Base-by-base conservation (phyloP, 225 moss, liverwort and hornwort genomes). In the Physcomitrellopsis africana region DNA sequence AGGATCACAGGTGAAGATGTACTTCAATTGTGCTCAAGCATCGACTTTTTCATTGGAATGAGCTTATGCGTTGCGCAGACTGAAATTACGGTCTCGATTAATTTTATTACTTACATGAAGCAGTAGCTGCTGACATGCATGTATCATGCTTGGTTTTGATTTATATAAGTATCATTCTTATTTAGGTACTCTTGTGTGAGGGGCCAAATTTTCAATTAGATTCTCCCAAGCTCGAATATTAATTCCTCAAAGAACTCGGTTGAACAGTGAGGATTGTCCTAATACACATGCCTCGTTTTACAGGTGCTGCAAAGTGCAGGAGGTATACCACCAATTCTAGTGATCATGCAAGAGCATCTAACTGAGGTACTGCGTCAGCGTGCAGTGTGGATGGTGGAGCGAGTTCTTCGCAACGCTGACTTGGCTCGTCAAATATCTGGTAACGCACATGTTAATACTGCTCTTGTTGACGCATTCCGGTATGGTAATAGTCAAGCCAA, bases 381-480 rank as follows among this genome's bases (percentile, higher is more conserved):
- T 26, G 82, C 90, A 20, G 87, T 90, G 65, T 87, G 87, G 87
- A 87, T 85, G 90, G 87, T 90, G 67, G 90, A 90, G 79, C 84
- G 90, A n/a, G 83, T 90, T 13, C 79, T 90, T 18, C 84, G 87
- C 51, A 87, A 87, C 29, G 76, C 80, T 2, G 90, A 87, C 27
- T 53, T 90, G 65, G 90, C 90, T 62, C 78, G 81, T 29, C 59
- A 82, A 63, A 77, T 90, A 48, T 80, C 90, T 13, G 78, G 72
- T 14, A 83, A 90, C 26, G 73, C 87, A 0, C 87, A 81, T 44
- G 90, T 90, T 27, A 72, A 79, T 9, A 87, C 90, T 1, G 84
- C 90, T n/a, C 76, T 90, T 14, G 85, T 90, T 41, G 90, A 90
- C 59, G 87, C 90, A 15, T 90, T 87, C 64, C 80, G 85, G 13